These are phyloP conservation scores for Boletales sp. DNA, from an alignment of 768 basidiomycete species.

Conservation along the genomic window DNA sequence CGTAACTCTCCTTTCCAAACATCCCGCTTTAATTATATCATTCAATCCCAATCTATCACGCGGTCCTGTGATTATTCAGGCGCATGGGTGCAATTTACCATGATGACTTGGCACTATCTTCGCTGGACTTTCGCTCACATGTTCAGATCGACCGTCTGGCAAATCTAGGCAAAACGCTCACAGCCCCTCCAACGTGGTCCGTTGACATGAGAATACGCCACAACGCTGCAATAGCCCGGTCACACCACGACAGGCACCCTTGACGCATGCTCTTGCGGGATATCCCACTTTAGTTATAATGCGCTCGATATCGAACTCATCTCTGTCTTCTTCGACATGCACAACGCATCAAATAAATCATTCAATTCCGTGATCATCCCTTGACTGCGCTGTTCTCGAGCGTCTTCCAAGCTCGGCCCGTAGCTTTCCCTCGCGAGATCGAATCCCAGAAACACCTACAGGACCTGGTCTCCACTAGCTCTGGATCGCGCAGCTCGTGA, in stretches of 20 bases:
- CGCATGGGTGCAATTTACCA: constrained; percentile 16
- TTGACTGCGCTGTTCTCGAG: constrained; percentile 16
- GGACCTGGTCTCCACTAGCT: constrained; percentile 11
- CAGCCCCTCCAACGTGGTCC: constrained; percentile 21
- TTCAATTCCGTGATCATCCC: constrained; percentile 9
- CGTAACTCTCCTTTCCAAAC: neutral
- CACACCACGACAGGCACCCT: constrained; percentile 14
- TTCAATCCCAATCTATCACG: constrained; percentile 19
- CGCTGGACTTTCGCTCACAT: constrained; percentile 15
- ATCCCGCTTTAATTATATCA: constrained; percentile 6
- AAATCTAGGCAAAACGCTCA: constrained; percentile 11
- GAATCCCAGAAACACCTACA: constrained; percentile 20
- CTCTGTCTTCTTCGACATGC: constrained; percentile 9
- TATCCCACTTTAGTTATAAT: constrained; percentile 13
- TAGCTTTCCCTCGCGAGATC: constrained; percentile 20
- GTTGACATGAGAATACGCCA: constrained; percentile 22
- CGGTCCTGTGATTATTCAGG: constrained; percentile 3
- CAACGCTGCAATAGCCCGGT: constrained; percentile 11
- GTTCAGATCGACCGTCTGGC: constrained; percentile 5
- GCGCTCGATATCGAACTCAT: constrained; percentile 5
- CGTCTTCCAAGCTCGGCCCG: constrained; percentile 10
- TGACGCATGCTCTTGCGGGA: constrained; percentile 1
- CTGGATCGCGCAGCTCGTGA: constrained; percentile 14
- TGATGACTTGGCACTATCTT: constrained; percentile 14
- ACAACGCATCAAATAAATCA: constrained; percentile 14